Conservation (phyloP, 2,329 filamentous ascomycete species). For the Diaporthe citrichinensis region DNA sequence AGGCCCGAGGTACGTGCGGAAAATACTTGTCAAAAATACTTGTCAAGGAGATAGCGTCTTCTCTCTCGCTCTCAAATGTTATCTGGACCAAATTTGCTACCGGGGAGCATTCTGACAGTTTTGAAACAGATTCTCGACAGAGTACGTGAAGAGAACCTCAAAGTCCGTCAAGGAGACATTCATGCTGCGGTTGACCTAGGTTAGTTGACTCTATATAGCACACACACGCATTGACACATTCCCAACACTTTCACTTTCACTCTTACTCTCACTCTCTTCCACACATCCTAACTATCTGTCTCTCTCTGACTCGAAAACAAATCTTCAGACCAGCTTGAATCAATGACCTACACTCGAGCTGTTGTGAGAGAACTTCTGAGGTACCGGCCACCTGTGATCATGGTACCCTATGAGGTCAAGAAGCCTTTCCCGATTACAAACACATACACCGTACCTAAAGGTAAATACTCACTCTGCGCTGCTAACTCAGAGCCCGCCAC, state of each 20-base stretch:
- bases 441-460: constrained; percentile 92
- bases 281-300: background rate
- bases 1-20: background rate
- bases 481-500: background rate
- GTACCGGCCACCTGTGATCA: constrained; percentile 95
- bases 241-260: too few relatives aligned
- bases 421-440: constrained; percentile 92
- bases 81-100: background rate
- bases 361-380: constrained; percentile 92
- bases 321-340: constrained; percentile 80
- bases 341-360: constrained; percentile 89
- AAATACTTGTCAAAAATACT: too few relatives aligned
- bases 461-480: background rate
- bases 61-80: background rate
- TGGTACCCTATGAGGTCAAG: constrained; percentile 96
- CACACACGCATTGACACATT: too few relatives aligned
- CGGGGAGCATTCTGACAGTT: background rate
- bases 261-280: background rate
- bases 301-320: background rate
- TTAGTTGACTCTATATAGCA: background rate
- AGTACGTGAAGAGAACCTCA: constrained; percentile 90
- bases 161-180: constrained; percentile 80
- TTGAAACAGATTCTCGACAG: constrained; percentile 80
- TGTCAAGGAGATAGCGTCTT: background rate
- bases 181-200: constrained; percentile 77